Conservation (phyloP, 73 alveolate species). For the Blepharisma stoltei region DNA sequence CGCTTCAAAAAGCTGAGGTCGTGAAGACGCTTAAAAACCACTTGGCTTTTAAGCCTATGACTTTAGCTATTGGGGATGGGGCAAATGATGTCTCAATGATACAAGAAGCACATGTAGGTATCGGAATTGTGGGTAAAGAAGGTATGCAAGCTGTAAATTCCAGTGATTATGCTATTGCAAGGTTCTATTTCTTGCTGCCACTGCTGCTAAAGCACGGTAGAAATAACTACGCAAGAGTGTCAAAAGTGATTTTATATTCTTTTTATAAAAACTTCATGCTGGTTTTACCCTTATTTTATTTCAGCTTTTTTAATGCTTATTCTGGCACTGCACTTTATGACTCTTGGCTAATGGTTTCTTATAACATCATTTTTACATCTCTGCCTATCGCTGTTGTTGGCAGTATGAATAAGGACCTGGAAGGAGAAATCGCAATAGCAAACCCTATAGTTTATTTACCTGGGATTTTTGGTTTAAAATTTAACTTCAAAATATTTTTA, state of each 20-base stretch:
- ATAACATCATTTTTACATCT: slow-evolving; percentile 85
- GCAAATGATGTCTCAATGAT: slow-evolving; percentile 75
- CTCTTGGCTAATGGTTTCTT: slow-evolving; percentile 76
- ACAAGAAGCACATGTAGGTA: slow-evolving; percentile 36
- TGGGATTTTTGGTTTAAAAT: neutral
- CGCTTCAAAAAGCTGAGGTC: slow-evolving; percentile 87
- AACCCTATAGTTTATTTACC: neutral
- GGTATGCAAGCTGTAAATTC: slow-evolving; percentile 82
- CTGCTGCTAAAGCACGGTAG: slow-evolving; percentile 93
- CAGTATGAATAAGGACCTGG: slow-evolving; percentile 56
- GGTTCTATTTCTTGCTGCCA: slow-evolving; percentile 73
- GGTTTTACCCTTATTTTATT: slow-evolving; percentile 70
- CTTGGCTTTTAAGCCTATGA: slow-evolving; percentile 29
- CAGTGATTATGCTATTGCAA: slow-evolving; percentile 80
- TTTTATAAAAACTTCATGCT: slow-evolving; percentile 77
- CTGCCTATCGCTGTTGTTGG: slow-evolving; percentile 85
- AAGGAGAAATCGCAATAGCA: neutral
- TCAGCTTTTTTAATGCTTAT: slow-evolving; percentile 77
- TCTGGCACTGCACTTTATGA: slow-evolving; percentile 87
- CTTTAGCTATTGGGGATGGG: slow-evolving; percentile 88
- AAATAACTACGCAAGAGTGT: slow-evolving; percentile 71
- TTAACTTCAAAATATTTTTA: neutral
- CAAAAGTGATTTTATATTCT: slow-evolving; percentile 65
- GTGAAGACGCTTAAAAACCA: slow-evolving; percentile 62
- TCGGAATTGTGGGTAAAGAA: slow-evolving; percentile 46